phyloP scores from a whole-genome alignment of 1,284 basidiomycete species.

The Golubevia sp. region DNA sequence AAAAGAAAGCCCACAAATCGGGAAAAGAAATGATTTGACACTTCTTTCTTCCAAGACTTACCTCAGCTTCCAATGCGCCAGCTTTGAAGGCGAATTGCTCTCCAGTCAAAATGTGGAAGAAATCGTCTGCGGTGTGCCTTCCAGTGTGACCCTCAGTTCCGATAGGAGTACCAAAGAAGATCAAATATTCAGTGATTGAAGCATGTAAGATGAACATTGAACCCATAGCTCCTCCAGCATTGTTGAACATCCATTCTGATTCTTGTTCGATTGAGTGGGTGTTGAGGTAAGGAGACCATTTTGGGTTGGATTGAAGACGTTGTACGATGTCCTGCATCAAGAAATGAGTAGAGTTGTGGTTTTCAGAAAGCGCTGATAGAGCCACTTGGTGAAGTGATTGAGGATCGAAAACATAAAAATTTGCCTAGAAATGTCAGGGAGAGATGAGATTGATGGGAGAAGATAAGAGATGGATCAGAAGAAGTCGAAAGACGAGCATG shows the following conservation, averaged over 20 bases:
- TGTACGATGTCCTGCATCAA: constrained; percentile 52
- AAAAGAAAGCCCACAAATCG: not conserved
- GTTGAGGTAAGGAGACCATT: constrained; percentile 44
- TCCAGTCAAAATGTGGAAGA: constrained; percentile 91
- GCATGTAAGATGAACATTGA: constrained; percentile 97
- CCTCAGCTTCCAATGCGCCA: constrained; percentile 79
- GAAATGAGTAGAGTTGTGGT: constrained; percentile 39
- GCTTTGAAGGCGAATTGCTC: constrained; percentile 89
- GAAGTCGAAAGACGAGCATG: no score
- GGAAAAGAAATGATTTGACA: not conserved
- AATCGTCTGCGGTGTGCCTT: constrained; percentile 92
- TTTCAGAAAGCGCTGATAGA: constrained; percentile 26
- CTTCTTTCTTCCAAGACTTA: no score
- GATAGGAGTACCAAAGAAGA: constrained; percentile 90
- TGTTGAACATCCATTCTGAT: constrained; percentile 97
- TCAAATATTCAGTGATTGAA: constrained; percentile 66
- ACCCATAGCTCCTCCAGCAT: constrained; percentile 96
- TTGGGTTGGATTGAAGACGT: constrained; percentile 36
- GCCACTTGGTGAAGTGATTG: constrained; percentile 34
- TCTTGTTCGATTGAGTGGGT: constrained; percentile 33
- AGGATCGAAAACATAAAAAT: constrained; percentile 55
- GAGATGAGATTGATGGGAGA: no score
- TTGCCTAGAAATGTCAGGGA: constrained; percentile 7
- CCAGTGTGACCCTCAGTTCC: constrained; percentile 97
- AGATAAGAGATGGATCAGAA: no score